phyloP scores from a whole-genome alignment of 768 basidiomycete species.

The Russula sp. region DNA sequence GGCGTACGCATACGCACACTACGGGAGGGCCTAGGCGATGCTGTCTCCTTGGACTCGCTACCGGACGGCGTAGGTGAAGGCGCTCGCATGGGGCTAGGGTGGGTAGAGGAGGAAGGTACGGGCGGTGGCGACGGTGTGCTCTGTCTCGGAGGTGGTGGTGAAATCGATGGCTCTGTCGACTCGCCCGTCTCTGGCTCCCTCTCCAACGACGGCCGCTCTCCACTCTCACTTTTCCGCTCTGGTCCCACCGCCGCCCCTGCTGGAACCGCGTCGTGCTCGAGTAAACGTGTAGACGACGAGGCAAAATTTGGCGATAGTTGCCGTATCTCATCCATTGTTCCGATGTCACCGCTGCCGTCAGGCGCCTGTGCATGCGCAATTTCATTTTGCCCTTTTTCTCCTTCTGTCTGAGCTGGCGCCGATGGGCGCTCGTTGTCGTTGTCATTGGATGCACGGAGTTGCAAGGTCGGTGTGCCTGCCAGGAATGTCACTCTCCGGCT shows the following conservation, averaged over 20 bases:
- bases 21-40: background rate
- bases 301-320: background rate
- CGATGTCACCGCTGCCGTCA: background rate
- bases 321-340: background rate
- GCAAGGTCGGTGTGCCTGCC: background rate
- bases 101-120: background rate
- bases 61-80: background rate
- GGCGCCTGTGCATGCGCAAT: background rate
- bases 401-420: background rate
- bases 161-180: background rate
- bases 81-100: background rate
- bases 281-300: background rate
- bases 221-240: background rate
- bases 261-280: background rate
- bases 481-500: slow-evolving; percentile 46
- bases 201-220: background rate
- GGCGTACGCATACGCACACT: slow-evolving; percentile 9
- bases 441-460: background rate
- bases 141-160: background rate
- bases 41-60: background rate
- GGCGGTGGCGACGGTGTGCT: too few species aligned
- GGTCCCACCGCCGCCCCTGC: too few species aligned
- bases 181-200: too few species aligned
- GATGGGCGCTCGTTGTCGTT: background rate
- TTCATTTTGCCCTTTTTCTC: background rate